phyloP scores from a whole-genome alignment of 768 basidiomycete genomes.

The Boletus rubropictus region DNA sequence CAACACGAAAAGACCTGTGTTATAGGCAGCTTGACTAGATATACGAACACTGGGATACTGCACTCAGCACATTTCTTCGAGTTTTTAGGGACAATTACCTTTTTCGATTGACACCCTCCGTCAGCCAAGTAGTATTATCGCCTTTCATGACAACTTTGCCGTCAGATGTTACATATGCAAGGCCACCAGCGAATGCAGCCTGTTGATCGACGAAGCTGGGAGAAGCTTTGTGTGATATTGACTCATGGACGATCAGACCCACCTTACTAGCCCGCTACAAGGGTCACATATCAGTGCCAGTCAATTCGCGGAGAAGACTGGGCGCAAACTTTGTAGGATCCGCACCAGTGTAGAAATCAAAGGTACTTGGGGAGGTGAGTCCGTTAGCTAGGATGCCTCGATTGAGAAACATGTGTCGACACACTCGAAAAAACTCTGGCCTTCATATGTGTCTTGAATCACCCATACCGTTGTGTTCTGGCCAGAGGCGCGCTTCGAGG shows the following conservation, averaged over 20 bases:
- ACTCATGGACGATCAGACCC: constrained; percentile 23
- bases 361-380: constrained; percentile 37
- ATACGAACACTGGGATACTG: constrained; percentile 60
- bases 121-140: constrained; percentile 57
- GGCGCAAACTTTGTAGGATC: constrained; percentile 59
- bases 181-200: constrained; percentile 46
- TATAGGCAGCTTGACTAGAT: constrained; percentile 56
- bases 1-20: constrained; percentile 76
- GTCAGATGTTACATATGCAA: constrained; percentile 54
- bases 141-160: constrained; percentile 71
- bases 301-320: constrained; percentile 5
- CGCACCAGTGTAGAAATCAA: constrained; percentile 49
- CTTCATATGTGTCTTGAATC: constrained; percentile 60
- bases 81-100: constrained; percentile 39
- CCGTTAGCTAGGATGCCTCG: constrained; percentile 2
- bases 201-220: constrained; percentile 55
- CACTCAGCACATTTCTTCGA: not conserved
- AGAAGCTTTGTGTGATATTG: constrained; percentile 8
- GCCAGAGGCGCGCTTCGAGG: constrained; percentile 14
- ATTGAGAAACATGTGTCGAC: constrained; percentile 19
- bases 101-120: constrained; percentile 48
- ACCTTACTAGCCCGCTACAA: constrained; percentile 66
- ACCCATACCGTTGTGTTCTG: constrained; percentile 53
- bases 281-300: constrained; percentile 11
- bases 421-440: constrained; percentile 66